Base-by-base conservation (phyloP, 2,329 filamentous ascomycete species). In the Teratosphaeria viscida region DNA sequence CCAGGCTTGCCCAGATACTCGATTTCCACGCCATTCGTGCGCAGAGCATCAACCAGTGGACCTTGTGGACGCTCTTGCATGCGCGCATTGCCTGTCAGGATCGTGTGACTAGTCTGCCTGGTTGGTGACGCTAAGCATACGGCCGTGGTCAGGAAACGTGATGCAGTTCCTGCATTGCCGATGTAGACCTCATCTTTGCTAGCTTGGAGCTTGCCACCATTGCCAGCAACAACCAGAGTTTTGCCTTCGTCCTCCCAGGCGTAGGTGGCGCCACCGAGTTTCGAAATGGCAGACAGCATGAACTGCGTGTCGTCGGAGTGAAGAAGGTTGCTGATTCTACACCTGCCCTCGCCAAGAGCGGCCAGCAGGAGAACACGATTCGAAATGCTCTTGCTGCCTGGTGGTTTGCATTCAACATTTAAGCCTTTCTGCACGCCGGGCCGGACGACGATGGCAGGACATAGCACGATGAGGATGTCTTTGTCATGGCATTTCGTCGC, bases 1-100 rank as follows among this genome's bases (percentile, higher is more conserved):
- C 88, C 85, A 64, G 90, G 83, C 64, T 86, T 87, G 69, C 92
- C 92, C 52, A 96, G 76, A 71, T 96, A 99, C 61, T 90, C 85
- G 66, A 99, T 85, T 6, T 82, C 80, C n/a, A 95, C 87, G 23
- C 92, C 94, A 70, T 97, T 99, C 1, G 84, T 82, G 54, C 87
- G 85, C 56, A 99, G 80, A 26, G 94, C 92, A 71, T 96, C 90
- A 12, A 99, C 92, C 12, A 99, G 82, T 19, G 94, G 87, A 2
- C 91, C 92, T 68, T 97, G 96, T 1, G 95, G 95, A 58, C 94
- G 84, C 65, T 92, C 85, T 77, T 97, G 95, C 94, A 99, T 99
- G 57, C 94, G 85, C 10, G 89, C 86, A 74, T 99, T 99, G 53
- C 94, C 94, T 0, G 94, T 99, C 43, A 99, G 79, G 35, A 96